phyloP scores from a whole-genome alignment of 2,329 filamentous ascomycete genomes.

The Xylaria sp. region DNA sequence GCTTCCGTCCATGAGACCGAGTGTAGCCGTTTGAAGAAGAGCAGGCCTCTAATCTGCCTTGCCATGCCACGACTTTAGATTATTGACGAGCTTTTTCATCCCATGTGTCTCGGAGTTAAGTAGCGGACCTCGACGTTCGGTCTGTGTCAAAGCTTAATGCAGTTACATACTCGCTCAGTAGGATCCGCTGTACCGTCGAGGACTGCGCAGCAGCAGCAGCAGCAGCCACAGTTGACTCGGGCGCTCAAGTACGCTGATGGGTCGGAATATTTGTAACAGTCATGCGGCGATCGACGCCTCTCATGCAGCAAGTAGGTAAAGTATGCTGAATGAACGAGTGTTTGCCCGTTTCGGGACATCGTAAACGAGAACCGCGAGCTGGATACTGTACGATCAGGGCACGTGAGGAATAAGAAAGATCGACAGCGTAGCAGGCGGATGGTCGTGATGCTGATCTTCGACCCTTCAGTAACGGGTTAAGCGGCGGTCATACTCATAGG shows the following conservation, averaged over 20 bases:
- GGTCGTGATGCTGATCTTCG: conserved; percentile 1
- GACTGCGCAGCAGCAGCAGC: neutral
- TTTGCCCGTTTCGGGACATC: conserved; percentile 13
- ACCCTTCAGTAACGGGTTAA: conserved; percentile 9
- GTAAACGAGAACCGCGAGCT: neutral
- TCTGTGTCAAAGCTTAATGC: conserved; percentile 4
- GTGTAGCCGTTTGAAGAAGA: neutral
- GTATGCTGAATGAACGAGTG: neutral
- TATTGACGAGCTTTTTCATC: neutral
- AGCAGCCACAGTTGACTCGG: conserved; percentile 13
- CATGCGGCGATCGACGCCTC: neutral
- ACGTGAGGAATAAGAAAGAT: neutral
- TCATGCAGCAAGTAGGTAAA: conserved; percentile 1
- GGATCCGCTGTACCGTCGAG: conserved; percentile 20
- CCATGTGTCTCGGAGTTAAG: conserved; percentile 7
- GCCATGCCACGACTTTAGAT: neutral
- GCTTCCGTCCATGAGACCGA: neutral
- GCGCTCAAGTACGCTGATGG: conserved; percentile 5
- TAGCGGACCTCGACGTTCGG: neutral
- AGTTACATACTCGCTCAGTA: conserved; percentile 1
- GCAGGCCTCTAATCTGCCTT: conserved; percentile 14
- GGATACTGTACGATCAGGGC: neutral
- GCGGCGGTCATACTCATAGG: conserved; percentile 24
- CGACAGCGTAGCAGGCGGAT: neutral
- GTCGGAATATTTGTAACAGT: neutral